These are phyloP conservation scores for Kockovaella imperatae DNA, from an alignment of 768 basidiomycete species.

Conservation along the genomic window DNA sequence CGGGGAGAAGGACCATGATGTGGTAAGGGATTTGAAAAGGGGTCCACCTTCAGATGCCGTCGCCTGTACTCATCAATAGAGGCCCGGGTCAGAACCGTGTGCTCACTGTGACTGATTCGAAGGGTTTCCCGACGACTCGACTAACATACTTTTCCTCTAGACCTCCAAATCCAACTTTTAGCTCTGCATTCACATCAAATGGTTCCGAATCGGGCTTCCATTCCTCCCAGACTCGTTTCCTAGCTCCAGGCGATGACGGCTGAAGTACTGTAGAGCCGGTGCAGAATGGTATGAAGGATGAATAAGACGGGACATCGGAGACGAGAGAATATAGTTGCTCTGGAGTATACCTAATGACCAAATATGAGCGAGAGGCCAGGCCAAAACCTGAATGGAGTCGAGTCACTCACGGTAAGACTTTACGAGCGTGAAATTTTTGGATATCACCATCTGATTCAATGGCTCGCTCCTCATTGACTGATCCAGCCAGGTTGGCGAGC, in stretches of 20 bases:
- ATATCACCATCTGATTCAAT: slow-evolving; percentile 45
- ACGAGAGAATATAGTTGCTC: slow-evolving; percentile 77
- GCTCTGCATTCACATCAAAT: slow-evolving; percentile 66
- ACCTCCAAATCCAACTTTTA: slow-evolving; percentile 78
- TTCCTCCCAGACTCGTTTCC: neutral
- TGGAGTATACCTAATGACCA: slow-evolving; percentile 58
- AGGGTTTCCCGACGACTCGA: slow-evolving; percentile 69
- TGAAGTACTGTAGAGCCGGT: slow-evolving; percentile 59
- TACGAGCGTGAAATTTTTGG: slow-evolving; percentile 71
- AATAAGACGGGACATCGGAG: slow-evolving; percentile 78
- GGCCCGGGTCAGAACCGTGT: neutral
- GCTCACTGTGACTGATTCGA: slow-evolving; percentile 69
- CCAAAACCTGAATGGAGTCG: neutral
- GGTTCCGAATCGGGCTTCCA: slow-evolving; percentile 41
- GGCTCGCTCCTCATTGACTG: slow-evolving; percentile 1
- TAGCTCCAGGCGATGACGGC: neutral
- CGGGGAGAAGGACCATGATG: slow-evolving; percentile 60
- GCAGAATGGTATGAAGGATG: slow-evolving; percentile 83
- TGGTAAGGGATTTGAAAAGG: slow-evolving; percentile 40
- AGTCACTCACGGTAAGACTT: slow-evolving; percentile 71
- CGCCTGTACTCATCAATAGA: slow-evolving; percentile 3
- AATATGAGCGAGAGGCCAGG: slow-evolving; percentile 23
- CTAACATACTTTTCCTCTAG: slow-evolving; percentile 84
- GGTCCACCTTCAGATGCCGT: slow-evolving; percentile 31
- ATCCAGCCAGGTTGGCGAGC: slow-evolving; percentile 13